Base-by-base conservation (phyloP, 176 grass and related monocot genomes). In the Areca catechu region DNA sequence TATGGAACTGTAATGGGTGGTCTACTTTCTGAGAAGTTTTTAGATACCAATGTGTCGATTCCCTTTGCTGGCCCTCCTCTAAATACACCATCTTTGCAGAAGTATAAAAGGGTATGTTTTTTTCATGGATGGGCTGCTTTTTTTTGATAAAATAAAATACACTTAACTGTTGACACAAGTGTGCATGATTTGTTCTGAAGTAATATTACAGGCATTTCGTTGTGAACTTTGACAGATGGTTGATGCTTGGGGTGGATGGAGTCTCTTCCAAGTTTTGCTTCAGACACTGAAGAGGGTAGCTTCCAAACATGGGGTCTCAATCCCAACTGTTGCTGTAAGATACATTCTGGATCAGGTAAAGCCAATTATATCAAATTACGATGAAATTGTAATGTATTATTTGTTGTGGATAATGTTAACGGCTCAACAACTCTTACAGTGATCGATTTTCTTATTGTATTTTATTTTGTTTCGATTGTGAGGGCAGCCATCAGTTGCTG, bases 1-100 rank as follows among this genome's bases (percentile, higher is more conserved):
- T 96, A 90, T 29, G 91, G 91, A 23, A 90, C 91, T 1, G 86
- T 96, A 57, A 96, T 96, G 91, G 91, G 91, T 1, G 86, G 86
- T 56, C 78, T 96, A 19, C 59, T 96, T 49, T 90, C 91, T 19
- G 91, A 90, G 62, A 96, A 96, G 60, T 96, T 90, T 80, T 80
- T 87, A 29, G 86, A 96, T 77, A 79, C 83, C 50, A 95, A 96
- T 30, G 51, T 87, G 29, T 86, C 80, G 20, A 87, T 90, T 30
- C 86, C 86, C 57, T 96, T 96, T 47, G 80, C 80, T 12, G 86
- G 83, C 19, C 86, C 83, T 76, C 83, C 91, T 79, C 71, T 96
- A 20, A 90, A 96, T 50, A 87, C 86, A 22, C 91, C 86, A 53
- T 90, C 91, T 27, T 37, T 96, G 76, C 86, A 96, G 52, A 96